phyloP scores from a whole-genome alignment of 2,329 filamentous ascomycete genomes.

The Sporothrix brasiliensis region DNA sequence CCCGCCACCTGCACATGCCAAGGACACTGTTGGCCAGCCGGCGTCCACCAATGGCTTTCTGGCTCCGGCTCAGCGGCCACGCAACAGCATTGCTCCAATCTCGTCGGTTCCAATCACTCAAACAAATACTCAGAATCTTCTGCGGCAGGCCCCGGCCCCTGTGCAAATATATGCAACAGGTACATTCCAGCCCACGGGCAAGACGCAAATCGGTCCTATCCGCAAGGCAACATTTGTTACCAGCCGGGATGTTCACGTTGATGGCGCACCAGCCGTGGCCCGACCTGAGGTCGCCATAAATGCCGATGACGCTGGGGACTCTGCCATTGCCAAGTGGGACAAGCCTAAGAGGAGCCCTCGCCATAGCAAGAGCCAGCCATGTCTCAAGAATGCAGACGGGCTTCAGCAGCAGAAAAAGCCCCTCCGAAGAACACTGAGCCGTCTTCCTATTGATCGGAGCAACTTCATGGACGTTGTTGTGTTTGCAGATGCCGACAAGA shows the following conservation, averaged over 20 bases:
- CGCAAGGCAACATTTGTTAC: conserved; percentile 26
- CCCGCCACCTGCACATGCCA: conserved; percentile 34
- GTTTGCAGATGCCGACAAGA: conserved; percentile 9
- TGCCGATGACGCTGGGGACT: conserved; percentile 15
- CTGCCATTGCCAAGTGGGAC: not conserved
- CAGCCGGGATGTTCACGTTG: not conserved
- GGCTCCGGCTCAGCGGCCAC: conserved; percentile 34
- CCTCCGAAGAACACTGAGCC: conserved; percentile 35
- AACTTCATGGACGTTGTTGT: conserved; percentile 28
- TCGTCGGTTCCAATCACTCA: not conserved
- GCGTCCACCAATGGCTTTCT: conserved; percentile 25
- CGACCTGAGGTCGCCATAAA: conserved; percentile 1
- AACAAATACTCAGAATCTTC: not conserved
- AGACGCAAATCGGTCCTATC: conserved; percentile 5
- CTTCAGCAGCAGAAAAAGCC: conserved; percentile 30
- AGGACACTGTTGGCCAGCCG: conserved; percentile 45
- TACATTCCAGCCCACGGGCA: not conserved
- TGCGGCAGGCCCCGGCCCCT: not conserved
- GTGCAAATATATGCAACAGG: not conserved
- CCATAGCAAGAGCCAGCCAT: conserved; percentile 59
- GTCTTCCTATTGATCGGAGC: conserved; percentile 32
- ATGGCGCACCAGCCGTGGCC: not conserved
- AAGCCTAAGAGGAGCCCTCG: conserved; percentile 44
- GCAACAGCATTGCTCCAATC: conserved; percentile 11
- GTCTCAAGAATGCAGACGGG: conserved; percentile 46